These are phyloP conservation scores for Bryoglossum gracile DNA, from an alignment of 495 filamentous ascomycete species.

Conservation along the genomic window DNA sequence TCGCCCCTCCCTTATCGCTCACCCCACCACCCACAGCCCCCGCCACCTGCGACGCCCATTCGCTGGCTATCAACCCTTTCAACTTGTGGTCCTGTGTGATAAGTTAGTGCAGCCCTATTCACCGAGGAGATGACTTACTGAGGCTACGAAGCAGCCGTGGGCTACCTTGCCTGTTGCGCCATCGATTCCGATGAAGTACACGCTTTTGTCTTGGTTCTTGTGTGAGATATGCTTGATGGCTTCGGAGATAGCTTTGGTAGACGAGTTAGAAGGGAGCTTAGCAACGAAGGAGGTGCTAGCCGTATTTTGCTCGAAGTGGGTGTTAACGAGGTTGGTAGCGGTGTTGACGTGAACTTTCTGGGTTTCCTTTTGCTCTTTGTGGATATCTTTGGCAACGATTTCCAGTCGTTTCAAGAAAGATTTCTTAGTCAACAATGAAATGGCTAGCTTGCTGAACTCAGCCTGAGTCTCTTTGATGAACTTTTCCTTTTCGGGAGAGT, in stretches of 20 bases:
- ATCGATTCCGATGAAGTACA: constrained; percentile 75
- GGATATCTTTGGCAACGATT: constrained; percentile 68
- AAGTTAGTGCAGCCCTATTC: too few relatives aligned
- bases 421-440: constrained; percentile 81
- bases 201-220: constrained; percentile 75
- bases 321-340: constrained; percentile 68
- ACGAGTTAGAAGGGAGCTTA: constrained; percentile 73
- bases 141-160: constrained; percentile 85
- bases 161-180: constrained; percentile 62
- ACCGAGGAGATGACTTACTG: constrained; percentile 51
- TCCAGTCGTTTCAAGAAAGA: constrained; percentile 67
- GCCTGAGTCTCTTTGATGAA: constrained; percentile 70
- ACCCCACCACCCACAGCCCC: too few relatives aligned
- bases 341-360: constrained; percentile 85
- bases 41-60: too few relatives aligned
- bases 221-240: constrained; percentile 80
- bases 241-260: constrained; percentile 78
- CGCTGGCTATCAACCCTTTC: too few relatives aligned
- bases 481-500: constrained; percentile 69
- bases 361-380: constrained; percentile 85
- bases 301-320: constrained; percentile 67
- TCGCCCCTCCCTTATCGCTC: too few relatives aligned
- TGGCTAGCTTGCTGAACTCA: constrained; percentile 72
- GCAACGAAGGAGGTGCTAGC: constrained; percentile 62
- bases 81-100: too few relatives aligned